phyloP scores from a whole-genome alignment of 2,329 filamentous ascomycete species.

The Knufia fluminis region DNA sequence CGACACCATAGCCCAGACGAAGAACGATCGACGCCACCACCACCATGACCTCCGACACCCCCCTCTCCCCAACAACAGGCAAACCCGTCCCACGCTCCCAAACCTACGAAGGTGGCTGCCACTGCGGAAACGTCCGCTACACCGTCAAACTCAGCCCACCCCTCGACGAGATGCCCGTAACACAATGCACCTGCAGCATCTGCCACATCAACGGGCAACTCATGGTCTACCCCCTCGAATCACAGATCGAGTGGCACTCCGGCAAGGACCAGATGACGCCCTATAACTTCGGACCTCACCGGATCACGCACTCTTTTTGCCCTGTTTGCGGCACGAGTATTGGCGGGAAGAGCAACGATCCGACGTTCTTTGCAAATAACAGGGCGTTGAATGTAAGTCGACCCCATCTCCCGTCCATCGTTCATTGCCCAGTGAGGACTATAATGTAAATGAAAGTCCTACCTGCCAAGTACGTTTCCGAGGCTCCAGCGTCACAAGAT shows the following conservation, averaged over 20 bases:
- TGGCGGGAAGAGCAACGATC: conserved; percentile 21
- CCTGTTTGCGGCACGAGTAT: conserved; percentile 26
- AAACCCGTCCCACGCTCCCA: conserved; percentile 18
- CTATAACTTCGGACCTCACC: conserved; percentile 25
- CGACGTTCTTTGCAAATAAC: conserved; percentile 21
- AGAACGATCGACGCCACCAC: too few relatives aligned
- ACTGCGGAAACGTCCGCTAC: conserved; percentile 21
- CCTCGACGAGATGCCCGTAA: conserved; percentile 19
- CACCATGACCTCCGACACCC: conserved; percentile 5
- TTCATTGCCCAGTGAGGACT: not conserved
- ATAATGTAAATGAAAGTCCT: too few relatives aligned
- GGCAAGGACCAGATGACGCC: conserved; percentile 23
- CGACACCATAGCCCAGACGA: too few relatives aligned
- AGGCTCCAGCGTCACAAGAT: too few relatives aligned
- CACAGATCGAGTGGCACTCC: conserved; percentile 21
- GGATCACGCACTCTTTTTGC: conserved; percentile 27
- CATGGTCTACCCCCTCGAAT: conserved; percentile 23
- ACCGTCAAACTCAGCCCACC: conserved; percentile 23
- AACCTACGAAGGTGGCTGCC: conserved; percentile 20
- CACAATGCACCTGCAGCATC: conserved; percentile 23
- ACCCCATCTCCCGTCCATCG: not conserved
- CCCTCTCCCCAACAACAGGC: conserved; percentile 15
- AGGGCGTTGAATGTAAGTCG: conserved; percentile 26
- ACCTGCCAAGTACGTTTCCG: too few relatives aligned
- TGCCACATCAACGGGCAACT: conserved; percentile 27